Conservation (phyloP, 73 alveolate genomes). For the Urostyla sp. region DNA sequence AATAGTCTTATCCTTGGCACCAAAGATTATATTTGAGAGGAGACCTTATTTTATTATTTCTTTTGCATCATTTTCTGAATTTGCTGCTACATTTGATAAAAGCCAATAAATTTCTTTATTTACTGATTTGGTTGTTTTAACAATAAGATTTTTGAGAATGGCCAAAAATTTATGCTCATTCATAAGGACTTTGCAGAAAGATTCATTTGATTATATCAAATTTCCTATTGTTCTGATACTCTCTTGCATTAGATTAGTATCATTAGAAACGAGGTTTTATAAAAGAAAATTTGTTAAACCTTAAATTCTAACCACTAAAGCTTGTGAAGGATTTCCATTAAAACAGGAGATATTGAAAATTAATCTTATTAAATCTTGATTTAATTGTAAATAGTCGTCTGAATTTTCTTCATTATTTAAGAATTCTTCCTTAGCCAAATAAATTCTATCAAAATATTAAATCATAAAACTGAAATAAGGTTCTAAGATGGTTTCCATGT, state of each 20-base stretch:
- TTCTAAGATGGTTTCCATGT: too few species aligned
- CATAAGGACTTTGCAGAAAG: background rate
- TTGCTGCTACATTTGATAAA: conserved; percentile 31
- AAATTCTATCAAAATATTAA: too few species aligned
- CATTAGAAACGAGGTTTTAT: background rate
- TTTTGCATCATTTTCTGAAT: conserved; percentile 11
- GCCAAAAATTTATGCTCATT: background rate
- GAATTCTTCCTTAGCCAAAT: too few species aligned
- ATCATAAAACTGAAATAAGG: too few species aligned
- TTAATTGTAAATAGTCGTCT: background rate
- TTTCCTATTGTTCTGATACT: conserved; percentile 6
- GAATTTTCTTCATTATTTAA: background rate
- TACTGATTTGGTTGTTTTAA: background rate
- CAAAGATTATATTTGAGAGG: background rate
- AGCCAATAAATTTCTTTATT: conserved; percentile 16
- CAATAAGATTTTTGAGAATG: background rate
- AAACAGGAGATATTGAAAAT: background rate
- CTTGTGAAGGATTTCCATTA: background rate
- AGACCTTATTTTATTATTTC: background rate
- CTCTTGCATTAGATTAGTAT: background rate
- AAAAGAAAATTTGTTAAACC: background rate
- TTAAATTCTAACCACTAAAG: background rate
- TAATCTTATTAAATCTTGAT: background rate
- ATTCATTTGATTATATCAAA: background rate
- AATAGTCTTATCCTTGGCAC: background rate